A percentile compares a stretch with the other conserved stretches of the same genome.
Conservation (phyloP, 352 stramenopile species). For the Pythium vanterpoolii region DNA sequence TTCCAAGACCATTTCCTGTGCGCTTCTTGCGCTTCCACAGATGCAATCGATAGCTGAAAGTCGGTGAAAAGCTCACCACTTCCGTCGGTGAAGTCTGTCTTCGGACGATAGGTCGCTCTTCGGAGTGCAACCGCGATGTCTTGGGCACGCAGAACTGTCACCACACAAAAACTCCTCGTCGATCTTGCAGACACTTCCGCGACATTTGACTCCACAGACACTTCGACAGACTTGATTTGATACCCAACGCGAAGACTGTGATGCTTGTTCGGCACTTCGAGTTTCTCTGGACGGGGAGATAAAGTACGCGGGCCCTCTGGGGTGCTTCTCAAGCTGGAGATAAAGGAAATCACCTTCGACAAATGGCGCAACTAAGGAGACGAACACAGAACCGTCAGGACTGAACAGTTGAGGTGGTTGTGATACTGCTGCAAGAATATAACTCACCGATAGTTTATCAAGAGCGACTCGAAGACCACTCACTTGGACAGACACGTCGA, state of each 20-base stretch:
- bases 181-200: background rate
- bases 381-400: background rate
- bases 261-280: background rate
- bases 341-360: background rate
- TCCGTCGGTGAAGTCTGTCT: conserved; percentile 7
- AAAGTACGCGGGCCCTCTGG: background rate
- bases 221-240: conserved; percentile 1
- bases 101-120: conserved; percentile 13
- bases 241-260: conserved; percentile 1
- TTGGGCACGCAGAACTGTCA: background rate
- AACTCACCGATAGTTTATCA: conserved; percentile 12
- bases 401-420: too few species aligned
- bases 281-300: background rate
- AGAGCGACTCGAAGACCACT: background rate
- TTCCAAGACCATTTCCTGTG: conserved; percentile 1
- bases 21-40: conserved; percentile 4
- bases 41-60: conserved; percentile 12
- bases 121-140: background rate
- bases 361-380: conserved; percentile 12
- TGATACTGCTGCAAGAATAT: background rate
- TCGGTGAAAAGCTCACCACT: conserved; percentile 6
- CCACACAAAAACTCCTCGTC: background rate
- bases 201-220: background rate
- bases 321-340: background rate
- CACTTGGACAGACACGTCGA: conserved; percentile 5